phyloP scores from a whole-genome alignment of 805 yeast genomes.

The Saccharomycopsis olivae region DNA sequence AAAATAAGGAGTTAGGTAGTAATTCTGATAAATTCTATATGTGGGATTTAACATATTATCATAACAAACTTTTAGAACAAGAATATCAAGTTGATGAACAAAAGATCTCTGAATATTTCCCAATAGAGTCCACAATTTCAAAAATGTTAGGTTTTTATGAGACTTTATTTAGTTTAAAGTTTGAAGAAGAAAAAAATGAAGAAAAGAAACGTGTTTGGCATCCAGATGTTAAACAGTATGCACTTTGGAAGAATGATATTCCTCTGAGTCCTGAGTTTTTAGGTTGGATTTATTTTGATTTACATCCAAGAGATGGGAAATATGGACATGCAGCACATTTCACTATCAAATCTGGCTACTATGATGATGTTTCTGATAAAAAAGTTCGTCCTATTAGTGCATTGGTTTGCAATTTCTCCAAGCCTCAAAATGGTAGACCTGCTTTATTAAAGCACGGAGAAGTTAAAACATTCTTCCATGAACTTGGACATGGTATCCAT shows the following conservation, averaged over 20 bases:
- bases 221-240: constrained; percentile 61
- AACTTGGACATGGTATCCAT: constrained; percentile 82
- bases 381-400: constrained; percentile 63
- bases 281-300: constrained; percentile 71
- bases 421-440: constrained; percentile 60
- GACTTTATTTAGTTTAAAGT: constrained; percentile 54
- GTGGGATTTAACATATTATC: constrained; percentile 68
- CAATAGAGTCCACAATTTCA: constrained; percentile 51
- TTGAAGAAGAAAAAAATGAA: constrained; percentile 38
- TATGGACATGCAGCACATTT: constrained; percentile 85
- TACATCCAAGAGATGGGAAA: constrained; percentile 78
- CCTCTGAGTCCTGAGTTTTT: constrained; percentile 42
- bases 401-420: constrained; percentile 75
- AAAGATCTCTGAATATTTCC: constrained; percentile 68
- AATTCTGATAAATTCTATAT: constrained; percentile 34
- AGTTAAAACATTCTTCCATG: constrained; percentile 79
- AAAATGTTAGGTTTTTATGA: constrained; percentile 68
- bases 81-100: constrained; percentile 63
- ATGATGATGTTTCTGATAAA: constrained; percentile 32
- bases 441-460: constrained; percentile 69
- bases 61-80: constrained; percentile 52
- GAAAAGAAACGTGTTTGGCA: constrained; percentile 57
- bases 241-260: constrained; percentile 55
- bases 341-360: constrained; percentile 50
- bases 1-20: constrained; percentile 32